These are phyloP conservation scores for Gymnopilus dilepis DNA, from an alignment of 768 basidiomycete species.

Conservation along the genomic window DNA sequence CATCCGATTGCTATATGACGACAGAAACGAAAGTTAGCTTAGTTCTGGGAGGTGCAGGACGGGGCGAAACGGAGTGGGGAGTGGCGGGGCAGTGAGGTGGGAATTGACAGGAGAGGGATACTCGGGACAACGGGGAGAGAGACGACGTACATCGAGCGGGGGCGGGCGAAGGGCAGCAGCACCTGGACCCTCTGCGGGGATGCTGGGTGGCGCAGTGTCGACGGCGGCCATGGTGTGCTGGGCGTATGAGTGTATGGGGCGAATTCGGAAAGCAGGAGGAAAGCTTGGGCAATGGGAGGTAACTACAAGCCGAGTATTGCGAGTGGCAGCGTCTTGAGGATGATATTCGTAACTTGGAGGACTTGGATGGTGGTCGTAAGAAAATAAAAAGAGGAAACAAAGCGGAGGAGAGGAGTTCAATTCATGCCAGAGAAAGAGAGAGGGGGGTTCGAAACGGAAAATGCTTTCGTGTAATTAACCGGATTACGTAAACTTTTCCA, in stretches of 20 bases:
- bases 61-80: not conserved
- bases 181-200: not conserved
- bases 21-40: slow-evolving; percentile 6
- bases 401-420: not conserved
- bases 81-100: slow-evolving; percentile 3
- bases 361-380: not conserved
- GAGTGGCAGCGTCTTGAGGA: not conserved
- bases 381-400: not conserved
- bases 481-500: slow-evolving; percentile 25
- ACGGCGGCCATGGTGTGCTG: slow-evolving; percentile 20
- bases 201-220: slow-evolving; percentile 9
- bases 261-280: not conserved
- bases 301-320: not conserved
- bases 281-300: not conserved
- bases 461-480: slow-evolving; percentile 21
- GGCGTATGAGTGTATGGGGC: not conserved
- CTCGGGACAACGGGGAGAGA: not conserved
- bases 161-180: slow-evolving; percentile 16
- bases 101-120: not conserved
- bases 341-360: not conserved
- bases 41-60: not conserved
- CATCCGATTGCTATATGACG: slow-evolving; percentile 42
- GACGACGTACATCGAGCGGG: slow-evolving; percentile 23
- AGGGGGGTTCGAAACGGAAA: slow-evolving; percentile 7
- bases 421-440: slow-evolving; percentile 8